Evolutionary conservation across 2,329 filamentous ascomycete genomes (phyloP), one percentile per base, ranked within the genome.

Genomic region (Neocucurbitaria cava): DNA sequence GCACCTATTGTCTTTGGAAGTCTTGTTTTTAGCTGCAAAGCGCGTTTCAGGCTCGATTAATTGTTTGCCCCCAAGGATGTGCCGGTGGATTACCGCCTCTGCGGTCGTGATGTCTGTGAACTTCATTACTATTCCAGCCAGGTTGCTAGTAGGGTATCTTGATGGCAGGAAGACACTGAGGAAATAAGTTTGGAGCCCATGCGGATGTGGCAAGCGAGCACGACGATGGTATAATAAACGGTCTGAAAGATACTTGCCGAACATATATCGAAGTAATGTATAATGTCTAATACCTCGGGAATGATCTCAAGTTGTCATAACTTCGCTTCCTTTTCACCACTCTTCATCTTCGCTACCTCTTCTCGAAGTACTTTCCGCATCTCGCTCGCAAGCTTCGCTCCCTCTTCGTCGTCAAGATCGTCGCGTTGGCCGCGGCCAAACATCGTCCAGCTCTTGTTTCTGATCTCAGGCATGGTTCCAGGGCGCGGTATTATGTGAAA

Each of bases 401-500:
- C 91, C 62, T 93, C 90, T 10, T 90, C 88, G 35, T 93, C 90
- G 65, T 93, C 90, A 50, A 94, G 70, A 57, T 94, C 90, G 60
- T 88, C 86, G 50, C 91, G 79, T 70, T 83, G 81, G 0, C 91
- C 91, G 13, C 88, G 77, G 1, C 90, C 91, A 78, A 94, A 94
- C 90, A 93, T 93, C 42, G 88, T 91, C 78, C 92, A 93, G 71
- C 87, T 87, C 79, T 84, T 84, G 64, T 76, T 77, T 52, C 79
- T 78, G 31, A 80, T 74, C 49, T 89, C 86, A 0, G 75, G 73
- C 65, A 73, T 72, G 13, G 81, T 80, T 20, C 69, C 76, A 33
- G 93, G 92, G 33, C 94, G 81, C 0, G 94, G 94, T 30, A 99
- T 96, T 47, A 98, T 84, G 68, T 99, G 95, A 74, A 96, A 98